A percentile compares a stretch with the other conserved stretches of the same genome.
phyloP scores from a whole-genome alignment of 257 asterid genomes.

The Galeopsis tetrahit region DNA sequence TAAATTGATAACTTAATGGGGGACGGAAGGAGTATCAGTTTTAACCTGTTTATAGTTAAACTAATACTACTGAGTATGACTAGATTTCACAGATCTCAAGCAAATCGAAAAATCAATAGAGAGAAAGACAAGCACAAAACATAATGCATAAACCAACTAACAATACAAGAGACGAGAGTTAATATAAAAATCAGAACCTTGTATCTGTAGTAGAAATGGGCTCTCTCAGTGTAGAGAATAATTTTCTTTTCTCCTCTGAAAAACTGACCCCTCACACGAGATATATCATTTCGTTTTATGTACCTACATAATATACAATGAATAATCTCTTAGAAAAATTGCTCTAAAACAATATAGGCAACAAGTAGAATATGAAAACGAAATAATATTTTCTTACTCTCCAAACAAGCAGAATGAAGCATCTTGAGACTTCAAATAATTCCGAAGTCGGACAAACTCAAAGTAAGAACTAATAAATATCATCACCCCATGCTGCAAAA shows the following conservation, averaged over 20 bases:
- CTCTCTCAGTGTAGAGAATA: slow-evolving; percentile 93
- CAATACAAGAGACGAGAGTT: slow-evolving; percentile 4
- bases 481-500: slow-evolving; percentile 80
- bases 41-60: too few relatives aligned
- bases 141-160: slow-evolving; percentile 7
- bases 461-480: slow-evolving; percentile 86
- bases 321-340: slow-evolving; percentile 10
- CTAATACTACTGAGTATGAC: not conserved
- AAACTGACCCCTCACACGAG: slow-evolving; percentile 87
- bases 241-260: slow-evolving; percentile 79
- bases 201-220: slow-evolving; percentile 96
- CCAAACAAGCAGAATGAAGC: slow-evolving; percentile 90
- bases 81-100: not conserved
- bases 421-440: slow-evolving; percentile 76
- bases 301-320: slow-evolving; percentile 52
- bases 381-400: slow-evolving; percentile 63
- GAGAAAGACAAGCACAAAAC: slow-evolving; percentile 10
- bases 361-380: not conserved
- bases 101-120: not conserved
- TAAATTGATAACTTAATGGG: too few relatives aligned
- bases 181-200: slow-evolving; percentile 57
- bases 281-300: slow-evolving; percentile 74
- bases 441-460: slow-evolving; percentile 85
- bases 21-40: too few relatives aligned
- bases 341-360: not conserved